Conservation (phyloP, 2,329 filamentous ascomycete species). For the Exserohilum turcica region DNA sequence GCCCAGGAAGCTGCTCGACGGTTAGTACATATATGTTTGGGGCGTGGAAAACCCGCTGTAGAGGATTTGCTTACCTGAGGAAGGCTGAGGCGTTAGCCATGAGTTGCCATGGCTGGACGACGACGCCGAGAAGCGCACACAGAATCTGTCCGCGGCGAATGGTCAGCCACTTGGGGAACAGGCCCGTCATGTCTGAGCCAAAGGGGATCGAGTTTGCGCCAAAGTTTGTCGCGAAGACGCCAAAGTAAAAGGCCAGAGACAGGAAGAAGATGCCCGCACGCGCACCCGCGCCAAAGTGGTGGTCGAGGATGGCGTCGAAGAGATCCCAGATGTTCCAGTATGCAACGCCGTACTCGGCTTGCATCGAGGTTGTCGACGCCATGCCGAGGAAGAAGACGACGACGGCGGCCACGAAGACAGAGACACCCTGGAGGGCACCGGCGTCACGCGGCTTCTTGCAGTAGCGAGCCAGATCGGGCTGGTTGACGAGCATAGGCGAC, state of each 20-base stretch:
- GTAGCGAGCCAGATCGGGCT: conserved; percentile 52
- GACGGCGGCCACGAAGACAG: conserved; percentile 48
- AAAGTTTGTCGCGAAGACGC: conserved; percentile 53
- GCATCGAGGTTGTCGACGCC: conserved; percentile 46
- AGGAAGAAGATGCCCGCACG: conserved; percentile 51
- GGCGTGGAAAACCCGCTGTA: too few species aligned
- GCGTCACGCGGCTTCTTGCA: conserved; percentile 41
- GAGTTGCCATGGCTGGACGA: conserved; percentile 52
- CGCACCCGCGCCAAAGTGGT: conserved; percentile 47
- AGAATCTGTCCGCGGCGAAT: conserved; percentile 52
- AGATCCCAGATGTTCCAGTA: conserved; percentile 56
- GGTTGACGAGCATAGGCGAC: conserved; percentile 50
- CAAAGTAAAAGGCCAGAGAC: conserved; percentile 44
- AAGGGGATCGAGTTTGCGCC: conserved; percentile 51
- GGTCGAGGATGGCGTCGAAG: conserved; percentile 50
- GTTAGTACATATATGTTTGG: conserved; percentile 6
- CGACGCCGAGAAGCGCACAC: conserved; percentile 46
- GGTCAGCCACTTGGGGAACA: conserved; percentile 52
- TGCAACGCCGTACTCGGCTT: conserved; percentile 43
- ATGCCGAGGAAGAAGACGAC: conserved; percentile 51
- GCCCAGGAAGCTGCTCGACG: conserved; percentile 46
- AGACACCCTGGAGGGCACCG: conserved; percentile 38
- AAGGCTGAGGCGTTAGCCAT: conserved; percentile 50
- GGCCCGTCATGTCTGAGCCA: conserved; percentile 50
- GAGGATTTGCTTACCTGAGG: conserved; percentile 25